Percentiles rank a stretch among this genome's conserved stretches.
Conservation (phyloP, 2,329 filamentous ascomycete genomes). For the Simplicillium aogashimaense region DNA sequence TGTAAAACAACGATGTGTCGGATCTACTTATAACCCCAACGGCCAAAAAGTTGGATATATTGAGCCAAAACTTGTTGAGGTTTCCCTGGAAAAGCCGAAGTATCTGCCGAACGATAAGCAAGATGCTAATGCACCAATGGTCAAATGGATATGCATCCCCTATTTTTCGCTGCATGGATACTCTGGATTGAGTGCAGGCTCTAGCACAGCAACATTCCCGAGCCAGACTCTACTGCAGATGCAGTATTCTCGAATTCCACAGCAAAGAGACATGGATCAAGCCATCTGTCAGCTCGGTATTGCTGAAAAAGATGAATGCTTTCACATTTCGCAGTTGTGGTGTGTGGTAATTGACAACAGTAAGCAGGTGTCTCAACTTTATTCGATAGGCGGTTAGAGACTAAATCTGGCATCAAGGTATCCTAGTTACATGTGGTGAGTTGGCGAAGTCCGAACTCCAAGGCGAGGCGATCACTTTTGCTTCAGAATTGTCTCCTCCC, state of each 20-base stretch:
- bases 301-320: constrained; percentile 26
- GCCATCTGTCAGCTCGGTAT: constrained; percentile 29
- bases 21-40: constrained; percentile 24
- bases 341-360: constrained; percentile 33
- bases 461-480: constrained; percentile 19
- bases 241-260: constrained; percentile 26
- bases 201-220: constrained; percentile 25
- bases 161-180: constrained; percentile 37
- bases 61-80: constrained; percentile 28
- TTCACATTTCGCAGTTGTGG: constrained; percentile 39
- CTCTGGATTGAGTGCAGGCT: constrained; percentile 22
- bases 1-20: constrained; percentile 25
- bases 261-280: constrained; percentile 34
- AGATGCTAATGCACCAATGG: constrained; percentile 7
- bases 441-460: constrained; percentile 22
- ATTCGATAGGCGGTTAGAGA: not conserved
- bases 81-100: constrained; percentile 17
- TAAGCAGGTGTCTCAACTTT: constrained; percentile 12
- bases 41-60: constrained; percentile 29
- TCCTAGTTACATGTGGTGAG: constrained; percentile 31
- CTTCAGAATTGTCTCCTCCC: constrained; percentile 17
- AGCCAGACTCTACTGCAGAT: constrained; percentile 32
- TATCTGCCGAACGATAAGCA: constrained; percentile 9
- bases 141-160: constrained; percentile 34
- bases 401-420: constrained; percentile 10